Percentiles rank a stretch among this genome's conserved stretches.
These are phyloP conservation scores for Stromatinia cepivora DNA, from an alignment of 2,329 filamentous ascomycete genomes.

Conservation along the genomic window DNA sequence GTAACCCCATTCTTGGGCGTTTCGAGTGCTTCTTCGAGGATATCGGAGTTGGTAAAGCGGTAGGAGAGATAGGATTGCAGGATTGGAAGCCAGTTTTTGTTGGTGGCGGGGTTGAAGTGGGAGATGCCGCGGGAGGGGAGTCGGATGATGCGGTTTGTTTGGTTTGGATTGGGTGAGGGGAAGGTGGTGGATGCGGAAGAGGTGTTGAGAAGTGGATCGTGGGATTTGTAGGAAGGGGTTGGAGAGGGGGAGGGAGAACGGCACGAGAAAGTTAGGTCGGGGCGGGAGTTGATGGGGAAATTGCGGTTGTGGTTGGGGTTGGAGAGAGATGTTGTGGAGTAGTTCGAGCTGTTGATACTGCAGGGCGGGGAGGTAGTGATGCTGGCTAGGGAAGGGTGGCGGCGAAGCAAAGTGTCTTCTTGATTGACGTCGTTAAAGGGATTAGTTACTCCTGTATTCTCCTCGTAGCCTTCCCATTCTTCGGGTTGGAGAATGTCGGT, in stretches of 20 bases:
- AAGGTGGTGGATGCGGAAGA: neutral
- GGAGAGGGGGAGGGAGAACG: neutral
- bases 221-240: neutral
- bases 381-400: neutral
- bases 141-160: neutral
- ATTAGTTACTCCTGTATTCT: neutral
- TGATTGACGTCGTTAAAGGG: neutral
- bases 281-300: neutral
- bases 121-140: neutral
- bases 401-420: neutral
- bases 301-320: neutral
- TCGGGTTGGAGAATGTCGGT: neutral
- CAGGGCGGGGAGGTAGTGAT: too few species aligned
- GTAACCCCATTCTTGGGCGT: conserved; percentile 28
- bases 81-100: conserved; percentile 19
- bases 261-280: neutral
- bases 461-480: neutral
- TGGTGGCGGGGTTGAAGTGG: neutral
- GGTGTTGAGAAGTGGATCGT: neutral
- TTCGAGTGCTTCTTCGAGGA: conserved; percentile 34
- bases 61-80: conserved; percentile 29
- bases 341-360: neutral
- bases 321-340: neutral
- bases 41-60: conserved; percentile 28
- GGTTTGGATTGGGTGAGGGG: too few species aligned